Conservation (phyloP, 352 stramenopile species). For the Thalassiosira livingstoniorum region DNA sequence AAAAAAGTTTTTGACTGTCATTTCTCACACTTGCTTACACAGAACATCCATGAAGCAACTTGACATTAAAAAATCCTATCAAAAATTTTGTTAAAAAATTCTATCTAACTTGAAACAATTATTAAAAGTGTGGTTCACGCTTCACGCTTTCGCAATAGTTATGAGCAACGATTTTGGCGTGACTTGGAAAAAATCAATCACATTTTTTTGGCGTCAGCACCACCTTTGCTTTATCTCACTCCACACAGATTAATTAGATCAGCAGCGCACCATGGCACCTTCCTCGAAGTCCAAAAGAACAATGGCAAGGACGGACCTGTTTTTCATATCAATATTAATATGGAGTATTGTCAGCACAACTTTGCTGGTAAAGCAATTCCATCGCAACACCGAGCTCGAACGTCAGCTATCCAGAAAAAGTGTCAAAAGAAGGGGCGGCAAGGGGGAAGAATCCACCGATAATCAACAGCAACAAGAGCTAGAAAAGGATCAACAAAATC, state of each 20-base stretch:
- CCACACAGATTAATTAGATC: no score
- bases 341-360: slow-evolving; percentile 32
- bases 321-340: slow-evolving; percentile 35
- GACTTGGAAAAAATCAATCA: no score
- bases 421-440: not conserved
- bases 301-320: slow-evolving; percentile 30
- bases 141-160: slow-evolving; percentile 6
- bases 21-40: no score
- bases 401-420: not conserved
- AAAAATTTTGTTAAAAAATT: no score
- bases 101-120: no score
- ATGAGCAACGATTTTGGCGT: no score
- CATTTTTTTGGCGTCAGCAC: no score
- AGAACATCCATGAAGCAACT: no score
- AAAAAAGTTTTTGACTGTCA: no score
- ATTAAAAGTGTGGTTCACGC: no score
- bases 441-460: not conserved
- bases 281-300: not conserved
- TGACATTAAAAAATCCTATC: no score
- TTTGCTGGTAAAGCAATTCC: slow-evolving; percentile 11
- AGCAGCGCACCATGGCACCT: not conserved
- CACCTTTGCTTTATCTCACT: no score
- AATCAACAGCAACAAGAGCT: not conserved
- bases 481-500: not conserved
- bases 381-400: slow-evolving; percentile 2